A percentile compares a stretch with the other conserved stretches of the same genome.
These are phyloP conservation scores for Paracoccidioides lutzii DNA, from an alignment of 2,329 filamentous ascomycete genomes.

Conservation along the genomic window DNA sequence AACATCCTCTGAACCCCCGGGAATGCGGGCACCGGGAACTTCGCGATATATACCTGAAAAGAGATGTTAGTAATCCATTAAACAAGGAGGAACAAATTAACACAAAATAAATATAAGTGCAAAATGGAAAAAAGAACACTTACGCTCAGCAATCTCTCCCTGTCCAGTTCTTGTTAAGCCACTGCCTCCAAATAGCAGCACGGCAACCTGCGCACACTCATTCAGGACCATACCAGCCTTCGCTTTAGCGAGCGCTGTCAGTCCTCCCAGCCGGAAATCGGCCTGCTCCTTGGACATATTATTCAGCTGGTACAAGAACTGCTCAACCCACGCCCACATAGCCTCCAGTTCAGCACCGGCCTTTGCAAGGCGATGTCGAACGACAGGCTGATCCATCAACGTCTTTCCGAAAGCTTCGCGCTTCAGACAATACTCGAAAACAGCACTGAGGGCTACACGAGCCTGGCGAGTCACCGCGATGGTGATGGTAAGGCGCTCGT, in stretches of 20 bases:
- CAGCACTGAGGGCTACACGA: slow-evolving; percentile 45
- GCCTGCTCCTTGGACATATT: slow-evolving; percentile 40
- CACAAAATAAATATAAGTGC: slow-evolving; percentile 15
- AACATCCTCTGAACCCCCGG: slow-evolving; percentile 61
- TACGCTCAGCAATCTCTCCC: slow-evolving; percentile 58
- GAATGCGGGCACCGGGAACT: slow-evolving; percentile 49
- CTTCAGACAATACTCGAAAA: slow-evolving; percentile 51
- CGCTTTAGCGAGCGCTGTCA: slow-evolving; percentile 61
- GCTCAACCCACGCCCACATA: slow-evolving; percentile 60
- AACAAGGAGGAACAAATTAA: slow-evolving; percentile 5
- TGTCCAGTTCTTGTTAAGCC: slow-evolving; percentile 57
- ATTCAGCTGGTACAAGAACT: slow-evolving; percentile 55
- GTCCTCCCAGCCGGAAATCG: slow-evolving; percentile 48
- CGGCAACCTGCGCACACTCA: slow-evolving; percentile 55
- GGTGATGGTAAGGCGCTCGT: slow-evolving; percentile 57
- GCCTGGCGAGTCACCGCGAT: slow-evolving; percentile 52
- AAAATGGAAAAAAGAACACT: slow-evolving; percentile 24
- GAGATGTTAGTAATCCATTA: neutral
- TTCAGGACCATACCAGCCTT: slow-evolving; percentile 59
- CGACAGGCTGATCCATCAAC: slow-evolving; percentile 61
- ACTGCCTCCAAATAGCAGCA: slow-evolving; percentile 61
- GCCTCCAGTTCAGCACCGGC: slow-evolving; percentile 55
- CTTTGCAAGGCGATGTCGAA: slow-evolving; percentile 59
- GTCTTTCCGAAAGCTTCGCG: slow-evolving; percentile 56
- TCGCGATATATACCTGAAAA: slow-evolving; percentile 47